Conservation (phyloP, 169 alveolate genomes). For the Condylostoma magnum region DNA sequence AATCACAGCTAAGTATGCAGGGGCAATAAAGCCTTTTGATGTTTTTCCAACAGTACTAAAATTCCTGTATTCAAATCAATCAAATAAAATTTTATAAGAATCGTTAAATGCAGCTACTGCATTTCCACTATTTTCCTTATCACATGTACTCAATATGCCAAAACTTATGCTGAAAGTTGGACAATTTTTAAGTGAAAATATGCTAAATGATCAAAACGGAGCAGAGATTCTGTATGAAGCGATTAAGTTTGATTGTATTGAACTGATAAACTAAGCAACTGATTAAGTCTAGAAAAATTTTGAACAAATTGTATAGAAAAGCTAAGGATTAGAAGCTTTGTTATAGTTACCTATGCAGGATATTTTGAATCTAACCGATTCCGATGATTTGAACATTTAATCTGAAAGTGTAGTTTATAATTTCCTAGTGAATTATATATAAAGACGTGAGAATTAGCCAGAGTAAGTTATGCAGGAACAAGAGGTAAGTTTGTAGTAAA, state of each 20-base stretch:
- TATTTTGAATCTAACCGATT: background rate
- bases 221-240: constrained; percentile 25
- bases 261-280: background rate
- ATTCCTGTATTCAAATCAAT: constrained; percentile 18
- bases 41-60: constrained; percentile 2
- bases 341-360: background rate
- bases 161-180: background rate
- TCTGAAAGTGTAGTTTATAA: constrained; percentile 13
- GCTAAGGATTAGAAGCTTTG: background rate
- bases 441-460: background rate
- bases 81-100: background rate
- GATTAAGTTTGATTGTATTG: constrained; percentile 1
- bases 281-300: background rate
- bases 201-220: background rate
- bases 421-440: background rate
- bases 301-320: background rate
- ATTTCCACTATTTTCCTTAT: background rate
- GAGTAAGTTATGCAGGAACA: background rate
- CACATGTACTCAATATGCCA: background rate
- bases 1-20: background rate
- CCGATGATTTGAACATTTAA: background rate
- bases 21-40: background rate
- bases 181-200: background rate
- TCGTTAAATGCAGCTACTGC: constrained; percentile 1
- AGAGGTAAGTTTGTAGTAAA: background rate